Evolutionary conservation across 306 rosid genomes (phyloP), one percentile per base, ranked within the genome.

Genomic region (Quillaja saponaria): DNA sequence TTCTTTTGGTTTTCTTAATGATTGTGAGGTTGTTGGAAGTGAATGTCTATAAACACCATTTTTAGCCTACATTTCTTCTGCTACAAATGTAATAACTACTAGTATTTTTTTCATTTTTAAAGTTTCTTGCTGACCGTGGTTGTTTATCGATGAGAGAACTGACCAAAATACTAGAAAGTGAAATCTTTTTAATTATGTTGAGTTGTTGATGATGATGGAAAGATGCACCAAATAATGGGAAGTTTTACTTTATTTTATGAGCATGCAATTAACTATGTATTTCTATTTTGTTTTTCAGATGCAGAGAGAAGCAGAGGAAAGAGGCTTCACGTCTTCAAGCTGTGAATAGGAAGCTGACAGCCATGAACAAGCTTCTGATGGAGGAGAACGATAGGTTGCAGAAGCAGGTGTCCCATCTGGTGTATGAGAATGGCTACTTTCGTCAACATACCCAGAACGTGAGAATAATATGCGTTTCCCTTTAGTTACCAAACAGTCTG

Each of bases 331-430:
- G 96, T 47, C 77, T 91, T 37, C 97, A 91, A 76, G 84, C 85
- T 38, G 97, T 91, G 20, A 91, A 91, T 55, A 76, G 97, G 82
- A 91, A 91, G 84, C 85, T 91, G 61, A 88, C 87, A 31, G 96
- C 97, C 14, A 91, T 91, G 97, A 91, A 91, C 61, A 91, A 88
- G 95, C 91, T 91, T 55, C 77, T 91, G 42, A 91, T 91, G 97
- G 97, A 91, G 81, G 97, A 91, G 74, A 91, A 86, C 57, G 97
- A 91, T 80, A 78, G 97, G 95, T 80, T 91, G 90, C 97, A 91
- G 85, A 91, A 91, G 85, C 97, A 91, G 70, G 97, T 91, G 62
- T 91, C 97, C 34, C 95, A 91, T 2, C 64, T 91, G 77, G 97
- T 91, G 67, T 88, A 91, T 60, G 97, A 91, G 49, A 91, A 91